These are phyloP conservation scores for Wallemia mellicola DNA, from an alignment of 1,284 basidiomycete genomes.

Conservation along the genomic window DNA sequence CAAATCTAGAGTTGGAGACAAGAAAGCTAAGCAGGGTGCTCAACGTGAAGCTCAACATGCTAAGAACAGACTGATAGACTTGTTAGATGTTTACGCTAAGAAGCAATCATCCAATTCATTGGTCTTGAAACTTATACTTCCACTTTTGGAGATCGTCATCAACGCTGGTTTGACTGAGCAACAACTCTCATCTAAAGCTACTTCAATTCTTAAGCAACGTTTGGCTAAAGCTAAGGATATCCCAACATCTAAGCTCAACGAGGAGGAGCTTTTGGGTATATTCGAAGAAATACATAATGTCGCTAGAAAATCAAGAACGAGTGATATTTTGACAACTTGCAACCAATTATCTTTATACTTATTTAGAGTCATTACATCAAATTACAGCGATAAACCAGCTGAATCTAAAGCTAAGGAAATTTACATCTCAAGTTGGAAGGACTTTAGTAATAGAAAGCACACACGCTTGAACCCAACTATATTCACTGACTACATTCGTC, in stretches of 20 bases:
- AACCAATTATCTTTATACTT: slow-evolving; percentile 44
- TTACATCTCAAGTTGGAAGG: slow-evolving; percentile 38
- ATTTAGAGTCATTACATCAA: slow-evolving; percentile 26
- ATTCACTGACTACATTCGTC: slow-evolving; percentile 45
- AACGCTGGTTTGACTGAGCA: slow-evolving; percentile 38
- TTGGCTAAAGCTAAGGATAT: slow-evolving; percentile 44
- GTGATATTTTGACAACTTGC: slow-evolving; percentile 32
- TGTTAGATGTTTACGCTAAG: slow-evolving; percentile 53
- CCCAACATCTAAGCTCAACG: slow-evolving; percentile 22
- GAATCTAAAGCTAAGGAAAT: slow-evolving; percentile 19
- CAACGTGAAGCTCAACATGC: slow-evolving; percentile 68
- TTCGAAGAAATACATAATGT: slow-evolving; percentile 37
- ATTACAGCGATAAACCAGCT: slow-evolving; percentile 7
- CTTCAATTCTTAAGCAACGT: slow-evolving; percentile 39
- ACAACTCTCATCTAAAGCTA: slow-evolving; percentile 59
- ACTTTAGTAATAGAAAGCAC: slow-evolving; percentile 53
- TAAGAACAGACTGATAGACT: slow-evolving; percentile 77
- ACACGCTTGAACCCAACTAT: slow-evolving; percentile 43
- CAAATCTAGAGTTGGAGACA: slow-evolving; percentile 29
- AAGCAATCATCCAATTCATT: slow-evolving; percentile 39
- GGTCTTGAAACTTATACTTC: slow-evolving; percentile 34
- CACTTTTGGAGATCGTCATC: slow-evolving; percentile 42
- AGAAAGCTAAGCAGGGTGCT: slow-evolving; percentile 31
- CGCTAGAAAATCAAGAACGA: slow-evolving; percentile 32
- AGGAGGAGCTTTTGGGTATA: slow-evolving; percentile 20